Base-by-base conservation (phyloP, 768 basidiomycete genomes). In the Mycena albidolilacea region DNA sequence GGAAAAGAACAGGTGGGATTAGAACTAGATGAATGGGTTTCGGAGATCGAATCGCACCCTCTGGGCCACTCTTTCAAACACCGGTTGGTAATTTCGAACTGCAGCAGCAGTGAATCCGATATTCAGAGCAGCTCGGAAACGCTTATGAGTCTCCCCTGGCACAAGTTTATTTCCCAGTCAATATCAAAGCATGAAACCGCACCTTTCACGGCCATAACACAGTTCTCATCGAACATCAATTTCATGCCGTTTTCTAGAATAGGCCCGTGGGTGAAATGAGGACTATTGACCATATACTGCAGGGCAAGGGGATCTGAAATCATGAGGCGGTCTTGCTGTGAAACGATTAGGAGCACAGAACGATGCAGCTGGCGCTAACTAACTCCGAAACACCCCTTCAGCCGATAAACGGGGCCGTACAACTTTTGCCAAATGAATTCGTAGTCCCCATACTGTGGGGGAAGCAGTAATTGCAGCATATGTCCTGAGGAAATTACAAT, bases 371-470 rank as follows among this genome's bases (percentile, higher is more conserved):
- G 39, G 35, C 23, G 12, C 23, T 37, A 41, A 46, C 61, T 44
- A 12, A 70, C 69, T 11, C 69, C 69, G 52, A 70, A 64, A 59
- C 69, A 70, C 5, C 69, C 62, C 48, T 64, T 64, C 19, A 70
- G 23, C 7, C 54, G 41, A 23, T 70, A 70, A 3, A 64, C 43
- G 17, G 69, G 17, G 3, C 69, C 69, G 14, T 64, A 70, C 38
- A 39, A 3, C 14, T 64, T 64, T 44, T 46, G 69, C 69, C 69
- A 70, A 5, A 37, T 15, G 30, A 70, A 70, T 64, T 70, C 69
- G n/a, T 70, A 35, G 17, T 57, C 63, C 10, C 69, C 69, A 30
- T 70, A 70, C n/a, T n/a, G 54, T 10, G 43, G 8, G 19, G 69
- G 43, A n/a, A 70, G 69, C 52, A 64, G n/a, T 14, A 70, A 58